Conservation (phyloP, 2,329 filamentous ascomycete species). For the Verticillium nonalfalfae region DNA sequence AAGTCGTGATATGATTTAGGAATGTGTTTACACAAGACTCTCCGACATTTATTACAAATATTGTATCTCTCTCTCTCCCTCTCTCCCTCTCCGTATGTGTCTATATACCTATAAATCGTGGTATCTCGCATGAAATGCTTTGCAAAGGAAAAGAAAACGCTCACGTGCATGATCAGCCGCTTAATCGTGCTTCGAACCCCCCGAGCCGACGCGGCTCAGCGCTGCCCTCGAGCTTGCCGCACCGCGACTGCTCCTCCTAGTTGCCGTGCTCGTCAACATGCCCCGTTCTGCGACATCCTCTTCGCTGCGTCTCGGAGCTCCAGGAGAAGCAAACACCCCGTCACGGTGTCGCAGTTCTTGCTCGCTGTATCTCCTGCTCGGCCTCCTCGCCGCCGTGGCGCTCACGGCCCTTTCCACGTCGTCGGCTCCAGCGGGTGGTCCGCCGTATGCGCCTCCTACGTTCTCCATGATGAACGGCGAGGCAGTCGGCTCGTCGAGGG, state of each 20-base stretch:
- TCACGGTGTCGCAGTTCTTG: constrained; percentile 10
- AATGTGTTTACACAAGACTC: background rate
- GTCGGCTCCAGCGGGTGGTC: constrained; percentile 15
- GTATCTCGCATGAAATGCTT: background rate
- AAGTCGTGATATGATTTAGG: background rate
- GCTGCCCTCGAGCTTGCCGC: background rate
- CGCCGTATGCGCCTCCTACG: constrained; percentile 57
- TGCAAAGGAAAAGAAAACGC: background rate
- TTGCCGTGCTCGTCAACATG: background rate
- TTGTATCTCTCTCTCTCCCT: background rate
- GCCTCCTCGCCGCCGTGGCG: constrained; percentile 5
- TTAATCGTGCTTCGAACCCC: background rate
- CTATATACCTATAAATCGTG: background rate
- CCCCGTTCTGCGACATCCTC: constrained; percentile 27
- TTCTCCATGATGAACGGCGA: constrained; percentile 72
- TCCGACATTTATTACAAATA: background rate
- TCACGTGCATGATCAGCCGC: background rate
- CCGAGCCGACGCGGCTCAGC: background rate
- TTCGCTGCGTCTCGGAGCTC: constrained; percentile 21
- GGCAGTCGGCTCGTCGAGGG: constrained; percentile 68
- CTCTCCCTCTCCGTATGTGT: background rate
- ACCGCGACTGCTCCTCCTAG: background rate
- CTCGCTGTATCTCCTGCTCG: background rate
- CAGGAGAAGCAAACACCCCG: constrained; percentile 19
- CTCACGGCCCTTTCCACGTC: constrained; percentile 6